These are phyloP conservation scores for Wickerhamiella parazyma DNA, from an alignment of 805 yeast genomes.

Conservation along the genomic window DNA sequence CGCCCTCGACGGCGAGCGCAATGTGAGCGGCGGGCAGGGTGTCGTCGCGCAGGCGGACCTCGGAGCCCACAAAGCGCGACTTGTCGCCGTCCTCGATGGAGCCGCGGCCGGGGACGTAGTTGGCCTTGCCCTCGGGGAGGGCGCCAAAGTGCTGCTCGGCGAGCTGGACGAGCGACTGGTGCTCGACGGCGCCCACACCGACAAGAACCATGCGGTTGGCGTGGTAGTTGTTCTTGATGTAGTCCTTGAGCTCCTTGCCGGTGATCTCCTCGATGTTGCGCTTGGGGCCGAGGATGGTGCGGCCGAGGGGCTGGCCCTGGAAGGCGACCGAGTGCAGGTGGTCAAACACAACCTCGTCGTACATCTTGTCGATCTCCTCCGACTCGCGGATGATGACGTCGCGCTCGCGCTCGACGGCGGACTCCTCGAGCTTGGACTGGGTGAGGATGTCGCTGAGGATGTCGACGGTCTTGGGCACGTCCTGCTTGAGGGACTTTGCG, in stretches of 20 bases:
- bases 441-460: slow-evolving; percentile 83
- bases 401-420: slow-evolving; percentile 88
- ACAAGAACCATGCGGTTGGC: slow-evolving; percentile 98
- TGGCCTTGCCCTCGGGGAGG: slow-evolving; percentile 33
- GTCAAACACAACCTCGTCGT: slow-evolving; percentile 95
- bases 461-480: slow-evolving; percentile 75
- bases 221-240: slow-evolving; percentile 74
- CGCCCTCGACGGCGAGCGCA: slow-evolving; percentile 95
- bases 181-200: slow-evolving; percentile 86
- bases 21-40: slow-evolving; percentile 79
- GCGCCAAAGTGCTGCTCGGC: slow-evolving; percentile 59
- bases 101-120: slow-evolving; percentile 54
- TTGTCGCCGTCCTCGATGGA: slow-evolving; percentile 47
- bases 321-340: slow-evolving; percentile 88
- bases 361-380: slow-evolving; percentile 96
- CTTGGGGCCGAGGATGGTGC: slow-evolving; percentile 92
- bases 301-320: slow-evolving; percentile 83
- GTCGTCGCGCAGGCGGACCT: slow-evolving; percentile 68
- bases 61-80: slow-evolving; percentile 77
- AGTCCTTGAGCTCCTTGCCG: slow-evolving; percentile 59
- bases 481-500: slow-evolving; percentile 71
- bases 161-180: slow-evolving; percentile 60
- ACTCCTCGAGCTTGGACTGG: slow-evolving; percentile 62
- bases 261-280: slow-evolving; percentile 72
- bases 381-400: slow-evolving; percentile 93